Base-by-base conservation (phyloP, 2,329 filamentous ascomycete genomes). In the Epichloe uncinata region DNA sequence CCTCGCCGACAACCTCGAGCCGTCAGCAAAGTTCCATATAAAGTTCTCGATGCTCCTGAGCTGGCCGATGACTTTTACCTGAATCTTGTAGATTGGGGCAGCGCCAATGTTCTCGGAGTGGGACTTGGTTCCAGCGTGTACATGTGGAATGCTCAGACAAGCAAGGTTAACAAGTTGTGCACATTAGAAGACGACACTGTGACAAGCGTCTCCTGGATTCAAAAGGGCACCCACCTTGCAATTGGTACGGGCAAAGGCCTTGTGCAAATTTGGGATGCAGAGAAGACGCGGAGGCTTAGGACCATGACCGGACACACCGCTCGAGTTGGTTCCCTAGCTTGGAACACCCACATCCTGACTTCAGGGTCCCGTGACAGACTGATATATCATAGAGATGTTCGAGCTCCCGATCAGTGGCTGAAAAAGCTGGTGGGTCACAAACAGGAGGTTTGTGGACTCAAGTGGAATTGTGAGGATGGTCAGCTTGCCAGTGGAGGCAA, bases 301-400 rank as follows among this genome's bases (percentile, higher is more conserved):
- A 96, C 91, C 7, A 98, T 98, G 93, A 95, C 88, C 6, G 93
- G 93, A 2, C 93, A 98, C 66, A 93, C 89, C 0, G 88, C 85
- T 52, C 82, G 93, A 52, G 93, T 98, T 38, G 93, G 93, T 22
- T 89, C 91, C 33, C 72, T 98, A 53, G 93, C 93, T 1, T 98
- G 93, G 93, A 98, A 98, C 61, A 89, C 93, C 47, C 93, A 98
- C 63, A 95, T 98, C 50, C 79, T 98, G 20, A 95, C 90, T 0
- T 97, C 93, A 3, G 93, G 93, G 20, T 97, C 91, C 30, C 79
- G 93, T 47, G 93, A 98, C 69, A 85, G 93, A 35, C 73, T 87
- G 11, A 98, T 98, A 53, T 94, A 93, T 60, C 93, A 98, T 63
- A 87, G 93, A 51, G 93, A 98, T 65, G 93, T 98, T 26, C 84